Evolutionary conservation across 371 early-diverging fungal species (phyloP).

Genomic region (Mucor racemosus): DNA sequence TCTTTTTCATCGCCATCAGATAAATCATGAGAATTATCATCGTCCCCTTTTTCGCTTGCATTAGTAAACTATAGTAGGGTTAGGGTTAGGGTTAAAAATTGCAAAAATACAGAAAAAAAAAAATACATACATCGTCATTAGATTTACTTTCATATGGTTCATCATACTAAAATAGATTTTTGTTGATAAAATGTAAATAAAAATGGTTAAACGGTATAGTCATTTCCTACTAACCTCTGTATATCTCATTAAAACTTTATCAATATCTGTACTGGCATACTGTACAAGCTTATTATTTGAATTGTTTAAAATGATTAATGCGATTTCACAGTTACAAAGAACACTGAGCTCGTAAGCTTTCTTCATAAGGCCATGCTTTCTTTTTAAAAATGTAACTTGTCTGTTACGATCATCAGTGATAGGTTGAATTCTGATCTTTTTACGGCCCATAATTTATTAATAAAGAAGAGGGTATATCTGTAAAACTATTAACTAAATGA

Average conservation of each 20-base stretch:
- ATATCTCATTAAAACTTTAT: slow-evolving; percentile 88
- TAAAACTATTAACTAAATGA: not conserved
- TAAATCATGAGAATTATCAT: slow-evolving; percentile 20
- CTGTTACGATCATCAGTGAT: slow-evolving; percentile 94
- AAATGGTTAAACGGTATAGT: not conserved
- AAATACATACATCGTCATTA: slow-evolving; percentile 60
- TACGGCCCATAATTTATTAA: slow-evolving; percentile 80
- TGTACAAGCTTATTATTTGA: slow-evolving; percentile 92
- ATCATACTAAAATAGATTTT: slow-evolving; percentile 48
- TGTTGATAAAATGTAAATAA: slow-evolving; percentile 1
- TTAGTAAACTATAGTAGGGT: slow-evolving; percentile 27
- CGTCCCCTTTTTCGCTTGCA: slow-evolving; percentile 23
- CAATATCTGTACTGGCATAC: slow-evolving; percentile 91
- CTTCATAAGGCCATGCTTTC: slow-evolving; percentile 98
- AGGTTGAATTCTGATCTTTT: slow-evolving; percentile 94
- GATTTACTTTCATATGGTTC: slow-evolving; percentile 70
- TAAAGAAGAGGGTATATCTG: slow-evolving; percentile 4
- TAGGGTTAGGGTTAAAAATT: not conserved
- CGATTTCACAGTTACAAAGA: slow-evolving; percentile 97
- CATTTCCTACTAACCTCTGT: slow-evolving; percentile 66
- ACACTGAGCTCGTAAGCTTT: slow-evolving; percentile 98
- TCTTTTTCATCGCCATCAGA: slow-evolving; percentile 16
- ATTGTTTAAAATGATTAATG: slow-evolving; percentile 87
- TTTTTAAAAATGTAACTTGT: slow-evolving; percentile 94
- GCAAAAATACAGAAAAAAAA: no score